A percentile compares a stretch with the other conserved stretches of the same genome.
Conservation (phyloP, 1,284 basidiomycete species). For the Leucoagaricus sp. region DNA sequence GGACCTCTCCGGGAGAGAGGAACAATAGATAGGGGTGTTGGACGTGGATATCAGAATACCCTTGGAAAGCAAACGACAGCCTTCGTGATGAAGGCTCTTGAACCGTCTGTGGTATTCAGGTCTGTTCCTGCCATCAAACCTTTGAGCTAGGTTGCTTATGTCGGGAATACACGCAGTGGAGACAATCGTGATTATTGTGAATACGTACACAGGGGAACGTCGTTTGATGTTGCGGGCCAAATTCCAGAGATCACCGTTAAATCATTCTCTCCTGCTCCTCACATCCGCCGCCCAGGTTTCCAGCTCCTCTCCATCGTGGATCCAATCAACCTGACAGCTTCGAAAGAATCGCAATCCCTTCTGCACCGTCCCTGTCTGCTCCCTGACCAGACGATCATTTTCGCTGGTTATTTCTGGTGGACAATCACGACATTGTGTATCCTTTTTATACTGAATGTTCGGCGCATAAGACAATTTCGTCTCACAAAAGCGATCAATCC, state of each 20-base stretch:
- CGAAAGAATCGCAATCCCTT: conserved; percentile 31
- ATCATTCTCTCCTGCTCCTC: conserved; percentile 77
- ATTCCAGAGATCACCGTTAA: conserved; percentile 76
- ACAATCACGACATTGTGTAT: conserved; percentile 57
- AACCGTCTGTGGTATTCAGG: conserved; percentile 75
- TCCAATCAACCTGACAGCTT: conserved; percentile 31
- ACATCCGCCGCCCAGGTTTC: conserved; percentile 78
- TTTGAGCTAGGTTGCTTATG: not conserved
- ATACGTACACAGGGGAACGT: conserved; percentile 47
- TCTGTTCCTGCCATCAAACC: conserved; percentile 26
- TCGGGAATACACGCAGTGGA: conserved; percentile 60
- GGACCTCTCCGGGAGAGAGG: conserved; percentile 77
- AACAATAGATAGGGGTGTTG: conserved; percentile 71
- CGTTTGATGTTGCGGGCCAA: conserved; percentile 23
- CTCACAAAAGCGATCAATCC: conserved; percentile 17
- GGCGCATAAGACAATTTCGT: conserved; percentile 35
- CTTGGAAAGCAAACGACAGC: conserved; percentile 71
- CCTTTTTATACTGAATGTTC: conserved; percentile 37
- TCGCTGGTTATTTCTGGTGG: conserved; percentile 31
- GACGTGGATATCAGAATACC: conserved; percentile 82
- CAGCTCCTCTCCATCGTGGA: conserved; percentile 76
- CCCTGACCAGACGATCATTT: conserved; percentile 68
- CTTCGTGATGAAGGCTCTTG: conserved; percentile 68
- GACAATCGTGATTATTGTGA: conserved; percentile 92
- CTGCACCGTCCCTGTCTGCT: conserved; percentile 65